Base-by-base conservation (phyloP, 2,329 filamentous ascomycete species). In the Leptoxyphium fumago region DNA sequence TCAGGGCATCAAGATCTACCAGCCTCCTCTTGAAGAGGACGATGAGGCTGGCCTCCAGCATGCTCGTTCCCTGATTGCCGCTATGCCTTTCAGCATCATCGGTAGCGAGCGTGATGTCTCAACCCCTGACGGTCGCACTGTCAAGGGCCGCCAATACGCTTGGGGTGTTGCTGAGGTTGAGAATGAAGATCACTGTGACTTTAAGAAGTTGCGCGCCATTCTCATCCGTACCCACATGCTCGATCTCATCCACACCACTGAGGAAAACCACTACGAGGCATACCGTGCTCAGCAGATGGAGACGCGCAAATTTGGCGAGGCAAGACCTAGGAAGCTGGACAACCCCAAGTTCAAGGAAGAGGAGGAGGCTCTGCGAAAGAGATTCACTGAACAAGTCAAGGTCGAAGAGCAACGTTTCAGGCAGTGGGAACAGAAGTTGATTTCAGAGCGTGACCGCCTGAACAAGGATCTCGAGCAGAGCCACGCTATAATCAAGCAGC, bases 301-400 rank as follows among this genome's bases (percentile, higher is more conserved):
- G 75, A 98, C 91, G 42, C 80, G 91, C 71, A 98, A 98, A 72
- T 96, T 98, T 58, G 91, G 91, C 68, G 93, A 98, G 73, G 89
- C 88, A 47, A 81, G 89, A 55, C 91, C 91, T 56, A 78, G 89
- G 69, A 98, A 98, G 78, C 75, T 98, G 58, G 91, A 98, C 73
- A 98, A 98, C 75, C 91, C 91, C 71, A 98, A 98, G 75, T 98
- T 96, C 78, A 98, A 98, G 79, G 91, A 98, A 67, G 91, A 98
- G 70, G 91, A 98, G 65, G 91, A 98, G 75, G 84, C 85, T 50
- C 80, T 98, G 53, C 82, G 91, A 70, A 98, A 98, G 80, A 80
- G 93, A 57, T 98, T 98, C 72, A 98, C 91, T 56, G 91, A 98
- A 73, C 91, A 98, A 69, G 91, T 98, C 74, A 98, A 98, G 84